These are phyloP conservation scores for Apiotrichum akiyoshidainum DNA, from an alignment of 1,284 basidiomycete genomes.

Conservation along the genomic window DNA sequence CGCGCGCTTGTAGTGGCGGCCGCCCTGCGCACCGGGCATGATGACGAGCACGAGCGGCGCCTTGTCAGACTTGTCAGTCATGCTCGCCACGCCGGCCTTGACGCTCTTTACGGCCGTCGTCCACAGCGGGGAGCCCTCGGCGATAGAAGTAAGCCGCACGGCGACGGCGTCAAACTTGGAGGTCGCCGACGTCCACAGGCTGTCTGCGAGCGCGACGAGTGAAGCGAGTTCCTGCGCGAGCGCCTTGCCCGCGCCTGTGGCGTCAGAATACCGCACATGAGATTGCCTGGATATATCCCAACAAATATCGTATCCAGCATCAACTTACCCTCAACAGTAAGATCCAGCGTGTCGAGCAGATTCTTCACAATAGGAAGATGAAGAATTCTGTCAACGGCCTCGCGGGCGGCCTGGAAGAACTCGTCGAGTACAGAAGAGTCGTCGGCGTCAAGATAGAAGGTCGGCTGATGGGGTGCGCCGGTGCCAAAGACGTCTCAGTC, in stretches of 20 bases:
- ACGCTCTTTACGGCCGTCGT: conserved; percentile 39
- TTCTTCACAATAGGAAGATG: conserved; percentile 16
- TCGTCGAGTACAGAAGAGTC: conserved; percentile 14
- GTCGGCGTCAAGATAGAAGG: conserved; percentile 16
- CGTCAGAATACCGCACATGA: conserved; percentile 9
- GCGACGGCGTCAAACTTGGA: conserved; percentile 43
- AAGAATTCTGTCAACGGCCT: conserved; percentile 8
- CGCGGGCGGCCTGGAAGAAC: conserved; percentile 12
- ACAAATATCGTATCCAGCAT: too few species aligned
- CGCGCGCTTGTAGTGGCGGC: conserved; percentile 10
- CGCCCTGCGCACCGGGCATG: conserved; percentile 21
- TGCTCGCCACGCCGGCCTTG: conserved; percentile 43
- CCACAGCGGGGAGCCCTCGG: conserved; percentile 34
- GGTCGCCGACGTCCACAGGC: conserved; percentile 28
- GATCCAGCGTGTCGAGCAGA: conserved; percentile 17
- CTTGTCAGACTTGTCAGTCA: conserved; percentile 39
- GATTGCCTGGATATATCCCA: too few species aligned
- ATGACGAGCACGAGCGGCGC: conserved; percentile 47
- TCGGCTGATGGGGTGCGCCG: neutral
- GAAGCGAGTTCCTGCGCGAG: conserved; percentile 46
- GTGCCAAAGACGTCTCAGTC: conserved; percentile 3
- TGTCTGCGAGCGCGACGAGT: conserved; percentile 43
- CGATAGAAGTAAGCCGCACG: conserved; percentile 35
- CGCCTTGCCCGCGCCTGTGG: conserved; percentile 35
- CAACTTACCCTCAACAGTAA: conserved; percentile 9